Evolutionary conservation across 2,329 filamentous ascomycete genomes (phyloP), one percentile per base, ranked within the genome.

Genomic region (Cladosporium sphaerospermum): DNA sequence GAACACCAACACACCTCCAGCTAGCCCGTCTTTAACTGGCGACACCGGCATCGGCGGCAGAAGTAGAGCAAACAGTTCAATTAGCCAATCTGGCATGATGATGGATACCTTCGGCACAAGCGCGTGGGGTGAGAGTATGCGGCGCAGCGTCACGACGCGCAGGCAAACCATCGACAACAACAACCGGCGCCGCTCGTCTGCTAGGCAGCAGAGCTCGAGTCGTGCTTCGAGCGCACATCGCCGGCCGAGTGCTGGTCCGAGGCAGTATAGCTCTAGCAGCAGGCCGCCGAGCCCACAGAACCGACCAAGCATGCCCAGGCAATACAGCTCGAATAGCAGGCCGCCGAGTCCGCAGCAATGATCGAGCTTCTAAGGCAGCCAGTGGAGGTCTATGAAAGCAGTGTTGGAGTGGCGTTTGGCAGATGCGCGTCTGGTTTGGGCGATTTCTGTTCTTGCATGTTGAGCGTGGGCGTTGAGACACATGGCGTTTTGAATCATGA

Each of bases 101-200:
- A 82, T 91, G 68, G 84, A 90, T 60, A 87, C 93, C 66, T 78
- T 97, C 52, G 89, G 93, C 64, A 88, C 92, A 64, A 93, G 89
- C 14, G 85, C 88, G 13, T 97, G 92, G 92, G 88, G 92, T 48
- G 89, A 95, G 72, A 95, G 88, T 75, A 90, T 96, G 59, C 79
- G 90, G 58, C 80, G 89, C 57, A 95, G 89, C 72, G 89, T 43
- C 40, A 51, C 93, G 61, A 96, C 90, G 50, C 79, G 51, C 9
- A 45, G 51, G 37, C 18, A 48, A 14, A 46, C 41, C 28, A 46
- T 47, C 23, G 50, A 46, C 40, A 10, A 51, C 31, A 42, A 32
- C 34, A 48, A 43, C 31, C 19, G 31, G 23, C 39, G 47, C 9
- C 16, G 11, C 18, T 41, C 36, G 14, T 34, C 23, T 41, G 13